Conservation (phyloP, 768 basidiomycete species). For the Panus rudis region DNA sequence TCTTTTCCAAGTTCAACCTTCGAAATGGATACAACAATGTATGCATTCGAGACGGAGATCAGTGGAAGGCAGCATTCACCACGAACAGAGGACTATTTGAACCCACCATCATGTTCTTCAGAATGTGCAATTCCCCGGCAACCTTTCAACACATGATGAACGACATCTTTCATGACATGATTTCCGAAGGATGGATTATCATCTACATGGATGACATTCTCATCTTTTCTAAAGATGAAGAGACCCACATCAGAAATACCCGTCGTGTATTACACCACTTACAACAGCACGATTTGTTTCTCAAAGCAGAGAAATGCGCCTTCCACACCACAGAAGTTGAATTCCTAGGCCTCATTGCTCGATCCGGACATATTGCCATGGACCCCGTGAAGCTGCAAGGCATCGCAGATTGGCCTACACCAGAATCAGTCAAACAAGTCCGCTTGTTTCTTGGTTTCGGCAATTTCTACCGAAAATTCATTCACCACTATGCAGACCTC, state of each 20-base stretch:
- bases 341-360: constrained; percentile 26
- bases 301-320: constrained; percentile 31
- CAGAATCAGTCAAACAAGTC: constrained; percentile 14
- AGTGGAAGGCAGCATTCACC: constrained; percentile 34
- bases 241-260: constrained; percentile 16
- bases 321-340: constrained; percentile 22
- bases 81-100: constrained; percentile 32
- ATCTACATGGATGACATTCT: constrained; percentile 38
- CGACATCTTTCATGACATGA: constrained; percentile 22
- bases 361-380: constrained; percentile 15
- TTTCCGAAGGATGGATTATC: constrained; percentile 25
- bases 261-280: constrained; percentile 17
- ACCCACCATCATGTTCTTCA: constrained; percentile 34
- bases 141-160: constrained; percentile 28
- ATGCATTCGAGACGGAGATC: constrained; percentile 31
- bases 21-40: constrained; percentile 25
- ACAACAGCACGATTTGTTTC: constrained; percentile 21
- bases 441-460: not conserved
- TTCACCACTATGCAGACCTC: too few species aligned
- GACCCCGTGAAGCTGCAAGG: constrained; percentile 26
- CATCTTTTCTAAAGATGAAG: constrained; percentile 18
- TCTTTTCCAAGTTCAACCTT: constrained; percentile 21
- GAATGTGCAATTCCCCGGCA: constrained; percentile 29
- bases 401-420: constrained; percentile 24
- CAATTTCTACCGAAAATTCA: not conserved